These are phyloP conservation scores for Epichloe amarillans DNA, from an alignment of 2,329 filamentous ascomycete genomes.

Conservation along the genomic window DNA sequence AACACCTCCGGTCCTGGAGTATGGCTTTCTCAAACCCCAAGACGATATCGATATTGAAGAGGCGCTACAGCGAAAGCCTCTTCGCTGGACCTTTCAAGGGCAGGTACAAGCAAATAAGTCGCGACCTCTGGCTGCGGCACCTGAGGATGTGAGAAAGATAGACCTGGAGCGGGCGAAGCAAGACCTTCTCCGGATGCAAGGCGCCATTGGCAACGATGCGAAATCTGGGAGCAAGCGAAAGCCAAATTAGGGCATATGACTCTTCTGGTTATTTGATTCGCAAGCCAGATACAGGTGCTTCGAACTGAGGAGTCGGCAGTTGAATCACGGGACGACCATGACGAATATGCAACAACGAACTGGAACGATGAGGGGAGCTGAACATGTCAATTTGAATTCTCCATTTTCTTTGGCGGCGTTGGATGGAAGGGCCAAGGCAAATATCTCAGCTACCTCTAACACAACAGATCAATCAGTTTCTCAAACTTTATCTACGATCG, in stretches of 20 bases:
- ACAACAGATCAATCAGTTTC: not conserved
- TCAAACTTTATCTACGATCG: conserved; percentile 12
- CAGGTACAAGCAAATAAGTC: conserved; percentile 20
- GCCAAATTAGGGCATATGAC: not conserved
- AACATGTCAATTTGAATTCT: not conserved
- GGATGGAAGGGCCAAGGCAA: not conserved
- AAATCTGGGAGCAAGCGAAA: not conserved
- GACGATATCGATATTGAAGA: conserved; percentile 27
- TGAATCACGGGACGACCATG: not conserved
- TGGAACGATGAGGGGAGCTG: not conserved
- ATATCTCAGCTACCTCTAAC: not conserved
- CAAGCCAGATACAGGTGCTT: not conserved
- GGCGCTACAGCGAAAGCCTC: conserved; percentile 29
- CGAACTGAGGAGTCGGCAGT: not conserved
- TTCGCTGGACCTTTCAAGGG: conserved; percentile 27
- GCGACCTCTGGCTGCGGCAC: conserved; percentile 9
- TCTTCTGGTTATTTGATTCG: not conserved
- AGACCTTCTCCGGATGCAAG: conserved; percentile 28
- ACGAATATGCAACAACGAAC: not conserved
- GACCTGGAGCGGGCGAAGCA: conserved; percentile 35
- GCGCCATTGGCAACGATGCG: conserved; percentile 4
- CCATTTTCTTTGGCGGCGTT: not conserved
- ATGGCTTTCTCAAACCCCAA: conserved; percentile 26
- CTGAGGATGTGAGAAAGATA: conserved; percentile 21
- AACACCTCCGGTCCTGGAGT: conserved; percentile 17